Conservation (phyloP, 805 yeast species). For the Isabelozyma rhagii region DNA sequence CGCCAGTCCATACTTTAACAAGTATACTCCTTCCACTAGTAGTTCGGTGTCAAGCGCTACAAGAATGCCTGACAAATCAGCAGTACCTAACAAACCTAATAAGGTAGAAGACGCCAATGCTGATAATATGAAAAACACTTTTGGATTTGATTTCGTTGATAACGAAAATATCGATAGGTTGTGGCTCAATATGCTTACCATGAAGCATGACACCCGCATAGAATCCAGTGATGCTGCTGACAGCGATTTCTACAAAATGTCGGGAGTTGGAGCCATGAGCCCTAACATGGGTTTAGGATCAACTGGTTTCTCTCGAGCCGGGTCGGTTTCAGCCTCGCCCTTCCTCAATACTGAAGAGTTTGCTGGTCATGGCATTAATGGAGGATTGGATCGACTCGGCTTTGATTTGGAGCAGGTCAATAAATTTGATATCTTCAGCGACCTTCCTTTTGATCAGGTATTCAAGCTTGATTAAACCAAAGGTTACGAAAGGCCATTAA, state of each 20-base stretch:
- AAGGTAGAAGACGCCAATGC: background rate
- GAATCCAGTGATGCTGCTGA: background rate
- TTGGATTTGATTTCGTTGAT: conserved; percentile 16
- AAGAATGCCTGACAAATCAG: background rate
- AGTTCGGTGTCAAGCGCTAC: background rate
- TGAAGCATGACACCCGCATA: conserved; percentile 18
- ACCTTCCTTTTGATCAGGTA: conserved; percentile 21
- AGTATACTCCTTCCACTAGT: conserved; percentile 8
- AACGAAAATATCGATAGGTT: conserved; percentile 30
- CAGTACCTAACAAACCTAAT: background rate
- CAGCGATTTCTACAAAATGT: background rate
- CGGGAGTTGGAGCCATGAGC: background rate
- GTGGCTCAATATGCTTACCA: conserved; percentile 33
- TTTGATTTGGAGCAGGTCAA: conserved; percentile 11
- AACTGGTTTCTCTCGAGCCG: background rate
- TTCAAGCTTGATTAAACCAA: conserved; percentile 4
- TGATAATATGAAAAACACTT: conserved; percentile 3
- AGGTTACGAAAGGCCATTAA: too few relatives aligned
- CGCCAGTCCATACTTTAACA: background rate
- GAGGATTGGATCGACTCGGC: conserved; percentile 5
- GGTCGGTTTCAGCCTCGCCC: background rate
- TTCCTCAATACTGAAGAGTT: background rate
- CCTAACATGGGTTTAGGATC: background rate
- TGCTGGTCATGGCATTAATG: background rate
- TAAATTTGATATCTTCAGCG: conserved; percentile 24